These are phyloP conservation scores for Metschnikowia koreensis DNA, from an alignment of 805 yeast genomes.

Conservation along the genomic window DNA sequence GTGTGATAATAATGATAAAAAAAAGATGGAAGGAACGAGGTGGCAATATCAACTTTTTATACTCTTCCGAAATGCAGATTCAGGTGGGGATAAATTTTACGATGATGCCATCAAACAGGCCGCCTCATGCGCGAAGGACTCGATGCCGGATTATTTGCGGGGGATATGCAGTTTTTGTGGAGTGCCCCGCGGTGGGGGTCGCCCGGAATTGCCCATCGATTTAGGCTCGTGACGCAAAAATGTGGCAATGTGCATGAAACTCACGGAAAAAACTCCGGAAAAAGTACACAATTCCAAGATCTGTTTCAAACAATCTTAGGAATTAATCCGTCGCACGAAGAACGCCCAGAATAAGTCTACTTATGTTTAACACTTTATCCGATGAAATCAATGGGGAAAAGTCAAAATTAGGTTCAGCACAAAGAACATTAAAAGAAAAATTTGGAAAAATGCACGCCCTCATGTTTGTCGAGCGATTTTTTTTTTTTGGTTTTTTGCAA, in stretches of 20 bases:
- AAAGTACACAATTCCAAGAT: neutral
- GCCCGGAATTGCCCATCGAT: slow-evolving; percentile 1
- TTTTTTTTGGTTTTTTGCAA: neutral
- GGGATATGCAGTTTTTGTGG: slow-evolving; percentile 7
- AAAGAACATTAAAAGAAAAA: neutral
- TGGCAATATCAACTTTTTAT: neutral
- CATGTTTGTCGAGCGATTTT: neutral
- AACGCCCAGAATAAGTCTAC: neutral
- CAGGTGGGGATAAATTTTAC: slow-evolving; percentile 7
- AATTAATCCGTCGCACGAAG: neutral
- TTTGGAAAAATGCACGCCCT: neutral
- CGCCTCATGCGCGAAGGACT: slow-evolving; percentile 2
- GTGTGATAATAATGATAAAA: neutral
- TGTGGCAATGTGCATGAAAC: slow-evolving; percentile 1
- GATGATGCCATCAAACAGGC: neutral
- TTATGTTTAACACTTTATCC: neutral
- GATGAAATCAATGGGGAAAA: neutral
- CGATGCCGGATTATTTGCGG: slow-evolving; percentile 2
- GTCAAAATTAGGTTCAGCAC: too few relatives aligned
- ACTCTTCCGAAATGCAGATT: neutral
- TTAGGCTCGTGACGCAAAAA: neutral
- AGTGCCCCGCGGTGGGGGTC: slow-evolving; percentile 1
- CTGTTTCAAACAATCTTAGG: neutral
- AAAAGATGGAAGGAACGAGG: neutral
- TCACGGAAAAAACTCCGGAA: neutral